Evolutionary conservation across 2,329 filamentous ascomycete species (phyloP), one percentile per base, ranked within the genome.

Genomic region (Blumeria graminis): DNA sequence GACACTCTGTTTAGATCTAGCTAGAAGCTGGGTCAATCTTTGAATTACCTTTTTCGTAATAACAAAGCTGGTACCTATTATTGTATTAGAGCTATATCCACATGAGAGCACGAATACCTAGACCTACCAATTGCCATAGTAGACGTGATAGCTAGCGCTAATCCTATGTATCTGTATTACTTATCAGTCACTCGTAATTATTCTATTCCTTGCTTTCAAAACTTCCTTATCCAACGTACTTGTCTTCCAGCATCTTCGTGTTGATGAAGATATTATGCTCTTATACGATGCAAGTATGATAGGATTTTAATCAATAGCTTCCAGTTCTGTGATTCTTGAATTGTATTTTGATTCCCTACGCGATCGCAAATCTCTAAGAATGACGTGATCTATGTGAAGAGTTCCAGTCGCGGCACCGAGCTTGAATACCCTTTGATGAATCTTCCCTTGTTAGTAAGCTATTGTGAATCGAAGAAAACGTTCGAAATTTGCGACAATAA

Each of bases 21-120:
- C 14, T n/a, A 16, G 18, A 54, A 36, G 4, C n/a, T 38, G 16
- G 3, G 28, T 14, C 35, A 54, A 36, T 8, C 45, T 54, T 22
- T 55, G 58, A 68, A 71, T 69, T 72, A 92, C 86, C 78, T 95
- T 96, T 73, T 98, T 98, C 52, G 93, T 98, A 65, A 98, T 95
- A 63, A 98, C 90, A 70, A 98, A 98, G 76, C 89, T 94, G 55
- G 86, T 88, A 66, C 88, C 87, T 92, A 63, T 38, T 34, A 55
- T 56, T n/a, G 55, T 55, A 38, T 54, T 50, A 52, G 45, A 51
- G 36, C 22, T 13, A n/a, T 13, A 39, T 18, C 34, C 35, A 11
- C 32, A 48, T 60, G 34, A 60, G 58, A 50, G 43, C 39, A 57
- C 46, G 48, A 58, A 45, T 58, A 41, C 43, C 22, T 18, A 11